phyloP scores from a whole-genome alignment of 495 filamentous ascomycete species.

The Penicillium crystallinum region DNA sequence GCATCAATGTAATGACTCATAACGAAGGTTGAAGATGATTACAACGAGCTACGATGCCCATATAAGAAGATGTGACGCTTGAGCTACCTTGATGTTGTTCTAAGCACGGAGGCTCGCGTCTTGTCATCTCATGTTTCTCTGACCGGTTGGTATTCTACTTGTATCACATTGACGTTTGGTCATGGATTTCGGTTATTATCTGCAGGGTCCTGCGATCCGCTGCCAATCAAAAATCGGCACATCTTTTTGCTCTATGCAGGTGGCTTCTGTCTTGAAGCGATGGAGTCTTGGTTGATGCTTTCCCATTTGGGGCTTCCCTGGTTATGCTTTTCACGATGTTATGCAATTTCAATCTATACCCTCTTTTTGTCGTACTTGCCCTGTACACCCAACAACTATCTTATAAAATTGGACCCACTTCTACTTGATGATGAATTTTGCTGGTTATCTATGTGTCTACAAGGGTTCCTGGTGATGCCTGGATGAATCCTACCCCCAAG shows the following conservation, averaged over 20 bases:
- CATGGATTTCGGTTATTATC: not conserved
- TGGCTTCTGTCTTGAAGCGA: not conserved
- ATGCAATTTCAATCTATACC: constrained; percentile 3
- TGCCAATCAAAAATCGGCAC: not conserved
- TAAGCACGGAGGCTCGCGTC: not conserved
- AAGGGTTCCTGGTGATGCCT: no score
- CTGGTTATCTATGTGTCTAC: no score
- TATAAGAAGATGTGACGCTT: not conserved
- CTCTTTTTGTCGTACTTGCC: not conserved
- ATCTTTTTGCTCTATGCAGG: not conserved
- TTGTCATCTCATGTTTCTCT: not conserved
- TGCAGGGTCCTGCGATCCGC: not conserved
- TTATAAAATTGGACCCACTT: not conserved
- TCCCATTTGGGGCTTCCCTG: not conserved
- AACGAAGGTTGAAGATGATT: not conserved
- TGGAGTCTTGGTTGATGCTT: not conserved
- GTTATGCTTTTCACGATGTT: not conserved
- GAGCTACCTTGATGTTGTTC: not conserved
- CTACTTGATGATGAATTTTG: no score
- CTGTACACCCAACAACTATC: not conserved
- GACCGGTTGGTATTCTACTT: not conserved
- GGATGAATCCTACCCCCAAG: no score
- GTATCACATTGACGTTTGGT: not conserved
- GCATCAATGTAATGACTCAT: constrained; percentile 13
- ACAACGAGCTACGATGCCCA: not conserved